Percentiles rank a stretch among this genome's conserved stretches.
Conservation (phyloP, 2,329 filamentous ascomycete species). For the Septoria petroselini region DNA sequence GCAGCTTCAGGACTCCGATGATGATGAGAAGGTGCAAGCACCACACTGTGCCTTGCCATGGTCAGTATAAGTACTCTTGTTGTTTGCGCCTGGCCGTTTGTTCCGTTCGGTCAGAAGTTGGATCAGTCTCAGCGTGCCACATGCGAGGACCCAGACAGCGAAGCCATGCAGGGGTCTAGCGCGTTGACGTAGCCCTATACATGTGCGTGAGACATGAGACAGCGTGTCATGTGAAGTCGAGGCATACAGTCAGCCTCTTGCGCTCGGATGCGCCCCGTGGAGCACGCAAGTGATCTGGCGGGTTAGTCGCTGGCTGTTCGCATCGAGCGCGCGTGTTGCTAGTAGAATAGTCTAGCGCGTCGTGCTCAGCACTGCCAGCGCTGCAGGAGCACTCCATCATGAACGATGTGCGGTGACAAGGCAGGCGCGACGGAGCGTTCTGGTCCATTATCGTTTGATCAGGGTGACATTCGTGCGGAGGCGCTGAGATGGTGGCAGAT, state of each 20-base stretch:
- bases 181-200: conserved; percentile 9
- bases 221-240: conserved; percentile 6
- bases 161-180: conserved; percentile 7
- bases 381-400: too few species aligned
- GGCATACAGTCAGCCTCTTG: not conserved
- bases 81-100: conserved; percentile 6
- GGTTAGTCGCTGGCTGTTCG: not conserved
- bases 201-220: conserved; percentile 9
- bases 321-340: too few species aligned
- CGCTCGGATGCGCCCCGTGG: not conserved
- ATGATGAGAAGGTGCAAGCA: not conserved
- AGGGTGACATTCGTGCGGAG: too few species aligned
- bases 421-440: too few species aligned
- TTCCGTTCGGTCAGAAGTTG: conserved; percentile 2
- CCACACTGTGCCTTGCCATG: not conserved
- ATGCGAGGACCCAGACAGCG: conserved; percentile 3
- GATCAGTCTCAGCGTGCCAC: conserved; percentile 15
- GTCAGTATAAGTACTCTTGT: not conserved
- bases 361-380: not conserved
- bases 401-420: too few species aligned
- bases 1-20: not conserved
- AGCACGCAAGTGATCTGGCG: not conserved
- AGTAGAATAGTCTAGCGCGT: too few species aligned
- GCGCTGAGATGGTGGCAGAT: too few species aligned
- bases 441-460: too few species aligned